Evolutionary conservation across 371 early-diverging fungal species (phyloP).

Genomic region (Mucor sp.): DNA sequence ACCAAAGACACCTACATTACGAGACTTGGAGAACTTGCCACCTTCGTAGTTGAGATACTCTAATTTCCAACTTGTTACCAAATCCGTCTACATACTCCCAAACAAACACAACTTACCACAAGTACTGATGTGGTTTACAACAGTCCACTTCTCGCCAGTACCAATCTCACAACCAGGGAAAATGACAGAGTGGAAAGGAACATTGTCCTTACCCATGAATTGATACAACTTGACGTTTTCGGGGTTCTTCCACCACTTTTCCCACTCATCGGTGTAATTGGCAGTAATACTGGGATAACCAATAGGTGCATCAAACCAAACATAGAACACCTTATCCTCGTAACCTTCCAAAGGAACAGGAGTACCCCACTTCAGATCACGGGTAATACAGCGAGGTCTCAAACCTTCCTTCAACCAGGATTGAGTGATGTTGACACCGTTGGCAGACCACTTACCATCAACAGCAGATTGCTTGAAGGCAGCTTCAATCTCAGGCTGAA

Average conservation of each 20-base stretch:
- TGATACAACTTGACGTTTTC: conserved; percentile 94
- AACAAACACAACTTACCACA: conserved; percentile 65
- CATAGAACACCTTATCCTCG: conserved; percentile 99
- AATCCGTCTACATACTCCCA: no score
- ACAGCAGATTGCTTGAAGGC: conserved; percentile 72
- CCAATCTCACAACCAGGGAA: conserved; percentile 96
- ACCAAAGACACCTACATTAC: conserved; percentile 99
- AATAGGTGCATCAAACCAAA: conserved; percentile 99
- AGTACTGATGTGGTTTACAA: conserved; percentile 92
- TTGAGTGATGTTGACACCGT: conserved; percentile 91
- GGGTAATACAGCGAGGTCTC: conserved; percentile 97
- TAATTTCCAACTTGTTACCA: no score
- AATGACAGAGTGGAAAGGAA: conserved; percentile 99
- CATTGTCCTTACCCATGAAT: conserved; percentile 99
- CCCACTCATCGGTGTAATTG: conserved; percentile 92
- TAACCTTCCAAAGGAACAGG: conserved; percentile 93
- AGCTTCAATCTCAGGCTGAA: conserved; percentile 76
- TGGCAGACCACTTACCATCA: conserved; percentile 89
- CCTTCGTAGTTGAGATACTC: conserved; percentile 99
- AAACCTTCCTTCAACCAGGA: conserved; percentile 98
- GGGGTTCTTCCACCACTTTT: conserved; percentile 98
- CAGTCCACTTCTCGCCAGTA: conserved; percentile 88
- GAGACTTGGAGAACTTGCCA: conserved; percentile 98
- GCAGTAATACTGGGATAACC: conserved; percentile 98
- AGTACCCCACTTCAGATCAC: conserved; percentile 99